Evolutionary conservation across 2,329 filamentous ascomycete species (phyloP), one percentile per base, ranked within the genome.

Genomic region (Aspergillus eucalypticola): DNA sequence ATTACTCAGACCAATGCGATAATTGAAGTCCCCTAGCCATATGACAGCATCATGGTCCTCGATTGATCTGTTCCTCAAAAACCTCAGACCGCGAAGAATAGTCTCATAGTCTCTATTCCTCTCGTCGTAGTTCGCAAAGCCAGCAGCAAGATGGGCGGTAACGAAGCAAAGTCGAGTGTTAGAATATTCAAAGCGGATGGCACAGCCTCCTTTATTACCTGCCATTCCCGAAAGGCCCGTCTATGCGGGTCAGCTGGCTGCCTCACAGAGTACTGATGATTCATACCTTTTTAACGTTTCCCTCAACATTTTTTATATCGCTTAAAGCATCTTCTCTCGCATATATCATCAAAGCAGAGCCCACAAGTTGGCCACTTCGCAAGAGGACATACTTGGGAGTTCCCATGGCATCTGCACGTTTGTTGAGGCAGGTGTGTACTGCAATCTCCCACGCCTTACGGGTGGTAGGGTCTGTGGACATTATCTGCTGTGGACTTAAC

Each of bases 1-100:
- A 65, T 91, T 87, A 48, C 84, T 84, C 59, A 98, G 82, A 1
- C 93, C 94, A 68, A 99, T 96, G 17, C 95, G 89, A 76, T 99
- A 99, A 73, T 99, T 99, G 81, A 99, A 99, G 75, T 99, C 95
- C 5, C 95, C 95, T 44, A 97, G 84, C 94, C 95, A 99, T 56
- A 97, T 89, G 38, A 98, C 89, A 21, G 90, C 88, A 65, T 90
- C 92, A 72, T 99, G 95, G 73, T 98, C 90, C 68, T 95, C 91
- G 63, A 99, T 98, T 5, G 90, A 86, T 59, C 92, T 84, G 70
- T 97, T 96, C 57, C 92, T 86, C 75, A 96, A 94, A 72, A 99
- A 99, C 41, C 91, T 86, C 35, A 99, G 77, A 3, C 95, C 95
- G 62, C 90, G 86, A 66, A 90, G 89, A 62, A 97, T 97, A 3